Conservation (phyloP, 2,329 filamentous ascomycete species). For the Falciphora oryzae region DNA sequence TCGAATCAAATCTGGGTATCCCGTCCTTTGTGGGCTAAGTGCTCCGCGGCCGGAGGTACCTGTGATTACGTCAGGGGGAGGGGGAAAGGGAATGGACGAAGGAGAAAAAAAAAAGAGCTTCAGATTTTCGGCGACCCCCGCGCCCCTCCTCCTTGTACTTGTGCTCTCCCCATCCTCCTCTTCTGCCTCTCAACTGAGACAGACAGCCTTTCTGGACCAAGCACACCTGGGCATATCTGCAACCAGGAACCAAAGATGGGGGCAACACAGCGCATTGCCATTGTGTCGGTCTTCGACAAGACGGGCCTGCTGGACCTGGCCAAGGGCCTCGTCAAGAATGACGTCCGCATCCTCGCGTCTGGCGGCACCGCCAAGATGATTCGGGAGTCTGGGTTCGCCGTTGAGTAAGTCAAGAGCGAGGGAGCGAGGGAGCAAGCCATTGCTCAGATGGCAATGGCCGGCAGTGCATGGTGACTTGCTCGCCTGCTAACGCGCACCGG, state of each 20-base stretch:
- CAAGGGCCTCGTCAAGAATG: slow-evolving; percentile 81
- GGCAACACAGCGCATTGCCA: slow-evolving; percentile 60
- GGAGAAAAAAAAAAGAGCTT: too few relatives aligned
- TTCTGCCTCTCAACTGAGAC: background rate
- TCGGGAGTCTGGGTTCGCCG: slow-evolving; percentile 88
- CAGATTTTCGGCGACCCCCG: background rate
- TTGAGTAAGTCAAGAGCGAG: slow-evolving; percentile 65
- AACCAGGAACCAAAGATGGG: slow-evolving; percentile 23
- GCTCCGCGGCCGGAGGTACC: too few relatives aligned
- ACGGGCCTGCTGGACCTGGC: slow-evolving; percentile 89
- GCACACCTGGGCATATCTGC: background rate
- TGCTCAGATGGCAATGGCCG: slow-evolving; percentile 1
- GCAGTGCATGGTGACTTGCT: background rate
- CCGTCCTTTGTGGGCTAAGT: too few relatives aligned
- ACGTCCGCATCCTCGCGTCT: slow-evolving; percentile 89
- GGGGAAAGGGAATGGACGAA: too few relatives aligned
- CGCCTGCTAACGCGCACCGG: slow-evolving; percentile 6
- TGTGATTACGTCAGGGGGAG: too few relatives aligned
- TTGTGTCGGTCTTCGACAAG: slow-evolving; percentile 98
- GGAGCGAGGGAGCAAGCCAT: too few relatives aligned
- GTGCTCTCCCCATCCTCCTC: background rate
- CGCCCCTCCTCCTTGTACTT: background rate
- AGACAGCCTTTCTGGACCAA: background rate
- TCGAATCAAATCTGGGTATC: too few relatives aligned
- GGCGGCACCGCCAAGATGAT: slow-evolving; percentile 96